Conservation (phyloP, 148 eudicot species). For the Rhododendron molle region DNA sequence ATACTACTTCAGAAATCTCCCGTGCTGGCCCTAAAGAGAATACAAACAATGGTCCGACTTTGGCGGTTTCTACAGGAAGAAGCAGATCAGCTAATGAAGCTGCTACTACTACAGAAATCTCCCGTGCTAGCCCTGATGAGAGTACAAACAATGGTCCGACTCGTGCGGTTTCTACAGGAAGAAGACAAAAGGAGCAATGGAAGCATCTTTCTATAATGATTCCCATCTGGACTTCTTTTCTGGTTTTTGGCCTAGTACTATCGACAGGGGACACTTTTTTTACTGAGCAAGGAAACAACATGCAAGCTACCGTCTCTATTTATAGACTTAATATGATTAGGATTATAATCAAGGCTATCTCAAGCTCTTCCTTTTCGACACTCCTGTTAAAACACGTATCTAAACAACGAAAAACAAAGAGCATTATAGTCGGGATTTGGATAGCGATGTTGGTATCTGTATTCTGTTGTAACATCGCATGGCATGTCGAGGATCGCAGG, state of each 20-base stretch:
- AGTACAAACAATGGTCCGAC: background rate
- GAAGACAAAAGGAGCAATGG: background rate
- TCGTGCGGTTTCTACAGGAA: background rate
- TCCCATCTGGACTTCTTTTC: slow-evolving; percentile 1
- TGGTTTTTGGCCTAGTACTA: background rate
- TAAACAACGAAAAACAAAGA: background rate
- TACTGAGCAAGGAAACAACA: background rate
- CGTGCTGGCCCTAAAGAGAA: background rate
- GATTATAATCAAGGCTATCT: too few species aligned
- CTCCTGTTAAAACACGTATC: background rate
- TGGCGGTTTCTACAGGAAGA: background rate
- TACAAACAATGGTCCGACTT: background rate
- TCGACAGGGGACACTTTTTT: background rate
- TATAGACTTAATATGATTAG: fast-evolving
- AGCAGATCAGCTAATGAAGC: too few species aligned
- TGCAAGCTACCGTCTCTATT: too few species aligned
- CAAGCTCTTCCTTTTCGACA: background rate
- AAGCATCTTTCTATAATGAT: background rate
- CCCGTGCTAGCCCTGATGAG: too few species aligned
- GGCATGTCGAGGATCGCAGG: background rate
- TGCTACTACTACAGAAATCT: too few species aligned
- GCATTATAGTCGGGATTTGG: background rate
- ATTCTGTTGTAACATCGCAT: background rate
- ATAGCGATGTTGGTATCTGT: background rate
- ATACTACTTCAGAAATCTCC: background rate